Percentiles rank a stretch among this genome's conserved stretches.
These are phyloP conservation scores for Phytophthora meadii DNA, from an alignment of 352 stramenopile genomes.

Conservation along the genomic window DNA sequence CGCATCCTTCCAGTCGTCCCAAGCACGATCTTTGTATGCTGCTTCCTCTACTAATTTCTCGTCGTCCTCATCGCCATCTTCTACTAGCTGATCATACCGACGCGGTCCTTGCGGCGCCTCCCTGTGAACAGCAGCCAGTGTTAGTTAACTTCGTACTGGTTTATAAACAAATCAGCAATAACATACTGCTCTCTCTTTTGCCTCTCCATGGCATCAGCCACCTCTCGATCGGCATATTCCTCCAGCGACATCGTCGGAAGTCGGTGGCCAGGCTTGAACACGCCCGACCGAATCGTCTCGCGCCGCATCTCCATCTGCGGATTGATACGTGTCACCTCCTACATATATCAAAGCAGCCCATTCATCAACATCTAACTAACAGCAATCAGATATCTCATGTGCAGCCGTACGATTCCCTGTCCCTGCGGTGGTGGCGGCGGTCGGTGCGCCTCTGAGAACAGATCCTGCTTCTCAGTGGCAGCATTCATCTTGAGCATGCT, in stretches of 20 bases:
- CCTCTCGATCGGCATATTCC: constrained; percentile 92
- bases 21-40: constrained; percentile 93
- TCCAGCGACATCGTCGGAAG: constrained; percentile 96
- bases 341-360: constrained; percentile 15
- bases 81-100: constrained; percentile 94
- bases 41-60: constrained; percentile 91
- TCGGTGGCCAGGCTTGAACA: constrained; percentile 97
- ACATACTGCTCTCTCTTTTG: constrained; percentile 79
- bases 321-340: constrained; percentile 88
- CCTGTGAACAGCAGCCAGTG: constrained; percentile 31
- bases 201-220: constrained; percentile 88
- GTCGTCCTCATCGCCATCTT: constrained; percentile 96
- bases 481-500: constrained; percentile 87
- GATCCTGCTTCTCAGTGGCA: constrained; percentile 55
- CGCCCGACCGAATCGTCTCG: constrained; percentile 85
- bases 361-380: background rate
- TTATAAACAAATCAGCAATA: background rate
- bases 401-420: constrained; percentile 77
- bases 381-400: background rate
- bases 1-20: constrained; percentile 98
- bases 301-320: constrained; percentile 87
- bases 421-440: constrained; percentile 64
- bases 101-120: constrained; percentile 64
- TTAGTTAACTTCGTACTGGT: constrained; percentile 9
- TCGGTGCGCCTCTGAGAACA: constrained; percentile 76